Conservation (phyloP, 2,329 filamentous ascomycete genomes). For the Rutstroemia sp. region DNA sequence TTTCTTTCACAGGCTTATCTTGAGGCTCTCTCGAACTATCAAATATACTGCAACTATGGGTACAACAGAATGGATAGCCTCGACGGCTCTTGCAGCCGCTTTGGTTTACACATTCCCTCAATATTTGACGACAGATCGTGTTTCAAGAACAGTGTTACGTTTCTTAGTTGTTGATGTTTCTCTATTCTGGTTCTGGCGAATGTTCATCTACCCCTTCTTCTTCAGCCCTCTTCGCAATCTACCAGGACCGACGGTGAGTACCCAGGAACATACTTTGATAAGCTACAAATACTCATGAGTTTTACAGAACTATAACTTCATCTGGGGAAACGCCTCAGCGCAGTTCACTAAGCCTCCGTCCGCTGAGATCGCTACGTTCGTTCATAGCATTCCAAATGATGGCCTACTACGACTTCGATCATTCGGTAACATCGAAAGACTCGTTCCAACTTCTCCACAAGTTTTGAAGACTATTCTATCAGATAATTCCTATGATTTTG, state of each 20-base stretch:
- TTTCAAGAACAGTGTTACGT: conserved; percentile 2
- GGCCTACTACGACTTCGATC: conserved; percentile 60
- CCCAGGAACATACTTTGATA: too few relatives aligned
- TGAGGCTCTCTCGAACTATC: too few relatives aligned
- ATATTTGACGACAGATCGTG: neutral
- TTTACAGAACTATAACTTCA: neutral
- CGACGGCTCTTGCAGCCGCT: neutral
- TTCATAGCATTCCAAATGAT: conserved; percentile 52
- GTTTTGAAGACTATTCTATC: conserved; percentile 61
- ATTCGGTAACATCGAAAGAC: conserved; percentile 50
- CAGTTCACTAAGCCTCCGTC: neutral
- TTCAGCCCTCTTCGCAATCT: conserved; percentile 14
- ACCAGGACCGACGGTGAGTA: conserved; percentile 9
- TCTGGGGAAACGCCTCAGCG: neutral
- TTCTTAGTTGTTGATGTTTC: neutral
- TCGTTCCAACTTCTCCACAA: conserved; percentile 52
- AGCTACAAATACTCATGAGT: too few relatives aligned
- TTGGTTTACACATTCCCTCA: conserved; percentile 5
- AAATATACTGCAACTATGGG: neutral
- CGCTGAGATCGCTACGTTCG: conserved; percentile 27
- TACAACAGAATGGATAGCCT: conserved; percentile 1
- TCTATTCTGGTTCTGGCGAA: neutral
- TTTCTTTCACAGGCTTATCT: too few relatives aligned
- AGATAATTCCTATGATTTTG: conserved; percentile 60
- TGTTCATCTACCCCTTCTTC: conserved; percentile 10